Percentiles rank a stretch among this genome's conserved stretches.
These are phyloP conservation scores for Sphenostylis stenocarpa DNA, from an alignment of 306 rosid genomes.

Conservation along the genomic window DNA sequence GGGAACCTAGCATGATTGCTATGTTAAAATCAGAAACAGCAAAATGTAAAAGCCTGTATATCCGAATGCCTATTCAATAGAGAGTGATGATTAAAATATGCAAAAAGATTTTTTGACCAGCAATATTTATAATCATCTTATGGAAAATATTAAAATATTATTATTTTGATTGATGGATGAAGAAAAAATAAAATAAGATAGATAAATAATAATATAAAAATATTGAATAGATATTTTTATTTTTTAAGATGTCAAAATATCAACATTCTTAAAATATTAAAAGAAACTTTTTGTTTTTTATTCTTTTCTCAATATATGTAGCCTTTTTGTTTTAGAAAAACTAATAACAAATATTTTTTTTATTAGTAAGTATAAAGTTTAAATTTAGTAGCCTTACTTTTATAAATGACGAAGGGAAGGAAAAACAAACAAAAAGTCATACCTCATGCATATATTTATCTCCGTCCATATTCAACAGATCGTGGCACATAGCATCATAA, in stretches of 20 bases:
- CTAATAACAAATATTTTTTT: neutral
- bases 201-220: too few species aligned
- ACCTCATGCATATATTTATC: constrained; percentile 84
- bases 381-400: neutral
- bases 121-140: too few species aligned
- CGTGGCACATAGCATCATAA: constrained; percentile 95
- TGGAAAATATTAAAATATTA: too few species aligned
- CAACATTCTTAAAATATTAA: too few species aligned
- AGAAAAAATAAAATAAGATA: too few species aligned
- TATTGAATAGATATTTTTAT: too few species aligned
- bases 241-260: too few species aligned
- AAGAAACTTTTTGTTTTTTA: too few species aligned
- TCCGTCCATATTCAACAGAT: constrained; percentile 82
- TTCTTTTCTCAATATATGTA: neutral
- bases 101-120: too few species aligned
- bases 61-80: neutral
- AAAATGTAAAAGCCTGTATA: neutral
- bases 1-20: constrained; percentile 56
- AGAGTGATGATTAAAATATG: too few species aligned
- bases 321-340: neutral
- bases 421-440: constrained; percentile 30
- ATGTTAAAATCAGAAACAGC: constrained; percentile 20
- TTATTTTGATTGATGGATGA: too few species aligned
- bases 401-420: neutral
- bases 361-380: neutral